Evolutionary conservation across 257 asterid genomes (phyloP).

Genomic region (Galeopsis tetrahit): DNA sequence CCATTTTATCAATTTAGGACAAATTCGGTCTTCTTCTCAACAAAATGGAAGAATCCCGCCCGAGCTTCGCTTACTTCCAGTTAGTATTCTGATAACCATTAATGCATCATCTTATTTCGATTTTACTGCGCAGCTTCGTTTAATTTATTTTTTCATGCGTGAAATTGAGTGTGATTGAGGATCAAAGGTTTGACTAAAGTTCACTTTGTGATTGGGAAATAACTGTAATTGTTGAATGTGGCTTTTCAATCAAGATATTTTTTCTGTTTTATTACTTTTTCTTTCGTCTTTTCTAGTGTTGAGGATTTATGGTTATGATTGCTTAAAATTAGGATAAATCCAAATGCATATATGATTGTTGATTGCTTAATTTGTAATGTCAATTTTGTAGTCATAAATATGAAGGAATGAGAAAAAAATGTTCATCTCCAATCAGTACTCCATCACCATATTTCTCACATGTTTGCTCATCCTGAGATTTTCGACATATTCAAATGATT

Average conservation of each 20-base stretch:
- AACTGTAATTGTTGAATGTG: constrained; percentile 6
- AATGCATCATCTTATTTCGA: not conserved
- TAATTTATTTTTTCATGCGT: not conserved
- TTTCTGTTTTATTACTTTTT: not conserved
- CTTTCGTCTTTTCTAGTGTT: not conserved
- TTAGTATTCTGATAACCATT: constrained; percentile 37
- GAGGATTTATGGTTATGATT: not conserved
- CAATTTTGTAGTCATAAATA: not conserved
- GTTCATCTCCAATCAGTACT: not conserved
- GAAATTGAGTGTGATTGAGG: constrained; percentile 7
- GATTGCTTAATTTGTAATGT: not conserved
- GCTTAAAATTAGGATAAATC: not conserved
- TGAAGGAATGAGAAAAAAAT: not conserved
- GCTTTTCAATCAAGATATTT: constrained; percentile 21
- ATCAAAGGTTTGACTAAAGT: not conserved
- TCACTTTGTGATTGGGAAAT: not conserved
- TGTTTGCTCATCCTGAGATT: not conserved
- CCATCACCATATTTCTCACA: not conserved
- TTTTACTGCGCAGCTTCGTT: not conserved
- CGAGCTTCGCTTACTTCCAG: constrained; percentile 64
- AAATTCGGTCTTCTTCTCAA: constrained; percentile 39
- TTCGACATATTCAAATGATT: not conserved
- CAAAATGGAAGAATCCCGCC: constrained; percentile 40
- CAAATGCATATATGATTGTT: not conserved
- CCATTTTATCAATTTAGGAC: constrained; percentile 39